Evolutionary conservation across 192 early-diverging fungal genomes (phyloP), one percentile per base, ranked within the genome.

Genomic region (Lobosporangium transversale): DNA sequence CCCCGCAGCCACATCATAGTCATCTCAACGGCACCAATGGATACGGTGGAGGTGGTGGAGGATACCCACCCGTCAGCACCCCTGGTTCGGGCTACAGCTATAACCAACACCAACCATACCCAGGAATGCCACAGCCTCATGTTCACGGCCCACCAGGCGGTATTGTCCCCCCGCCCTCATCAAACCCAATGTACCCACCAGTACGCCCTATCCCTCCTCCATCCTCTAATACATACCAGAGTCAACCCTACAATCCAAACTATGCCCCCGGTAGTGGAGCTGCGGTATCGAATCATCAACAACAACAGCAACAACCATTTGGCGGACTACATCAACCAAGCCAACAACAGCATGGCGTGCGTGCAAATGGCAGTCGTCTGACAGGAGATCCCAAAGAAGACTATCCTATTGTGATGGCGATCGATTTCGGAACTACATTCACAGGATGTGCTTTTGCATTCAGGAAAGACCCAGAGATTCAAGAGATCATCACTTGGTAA

Each of bases 391-490:
- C 73, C 45, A 76, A 76, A 37, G 73, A 76, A 35, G 66, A 82
- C 12, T 82, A 82, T 35, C 78, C 81, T 18, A 79, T 82, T 47
- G 78, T 82, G 26, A 68, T 82, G 62, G 78, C 81, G 29, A 82
- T 82, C 30, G 81, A 82, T 48, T 82, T 82, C 55, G 81, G 81
- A 51, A 68, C 66, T 35, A 84, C 56, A 1, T 86, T 75, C 45
- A 81, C 84, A 23, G 84, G 84, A 65, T 79, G 78, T 35, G 81
- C 84, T 5, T 86, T 83, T 67, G 80, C 84, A 10, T 82, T 80
- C 35, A 59, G 66, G 23, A 80, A 86, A 40, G 69, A 84, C 49
- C 70, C 71, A 20, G 84, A 86, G 66, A 70, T 86, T 2, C 68
- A 66, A 44, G 84, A 86, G 58, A 68, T 86, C 43, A 69, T 79